These are phyloP conservation scores for Tylopilus sp. DNA, from an alignment of 1,284 basidiomycete species.

Conservation along the genomic window DNA sequence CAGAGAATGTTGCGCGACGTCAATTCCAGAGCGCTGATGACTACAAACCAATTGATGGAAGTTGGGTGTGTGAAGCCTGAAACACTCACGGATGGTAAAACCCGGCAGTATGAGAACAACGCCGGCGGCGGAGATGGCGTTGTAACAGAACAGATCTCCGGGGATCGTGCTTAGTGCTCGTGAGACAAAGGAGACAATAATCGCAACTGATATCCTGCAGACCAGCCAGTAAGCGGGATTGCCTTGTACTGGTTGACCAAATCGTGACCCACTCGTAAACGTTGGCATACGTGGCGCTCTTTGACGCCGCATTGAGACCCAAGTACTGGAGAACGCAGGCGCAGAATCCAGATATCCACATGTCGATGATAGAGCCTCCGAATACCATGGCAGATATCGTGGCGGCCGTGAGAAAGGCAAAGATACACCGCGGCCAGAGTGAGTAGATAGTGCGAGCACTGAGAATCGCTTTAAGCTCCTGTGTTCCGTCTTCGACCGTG, in stretches of 20 bases:
- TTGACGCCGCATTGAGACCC: conserved; percentile 71
- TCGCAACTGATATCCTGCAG: conserved; percentile 73
- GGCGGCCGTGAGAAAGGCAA: conserved; percentile 72
- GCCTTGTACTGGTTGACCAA: neutral
- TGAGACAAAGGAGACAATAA: conserved; percentile 78
- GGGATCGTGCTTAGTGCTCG: conserved; percentile 69
- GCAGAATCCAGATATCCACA: conserved; percentile 72
- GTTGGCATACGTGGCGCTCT: conserved; percentile 81
- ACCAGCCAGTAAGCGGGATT: neutral
- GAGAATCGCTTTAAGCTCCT: conserved; percentile 57
- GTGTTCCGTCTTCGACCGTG: conserved; percentile 60
- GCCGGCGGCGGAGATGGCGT: conserved; percentile 77
- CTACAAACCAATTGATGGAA: conserved; percentile 37
- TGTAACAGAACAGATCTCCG: conserved; percentile 73
- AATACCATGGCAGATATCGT: conserved; percentile 81
- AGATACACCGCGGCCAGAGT: conserved; percentile 56
- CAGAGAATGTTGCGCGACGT: conserved; percentile 81
- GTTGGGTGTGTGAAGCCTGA: conserved; percentile 8
- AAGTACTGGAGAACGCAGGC: conserved; percentile 72
- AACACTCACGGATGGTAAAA: conserved; percentile 65
- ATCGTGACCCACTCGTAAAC: conserved; percentile 77
- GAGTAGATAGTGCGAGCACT: conserved; percentile 60
- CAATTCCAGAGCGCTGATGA: conserved; percentile 78
- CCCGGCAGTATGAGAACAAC: conserved; percentile 78
- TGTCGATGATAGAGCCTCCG: conserved; percentile 78